phyloP scores from a whole-genome alignment of 108 stramenopile species.

The Chaetoceros tenuissimus region DNA sequence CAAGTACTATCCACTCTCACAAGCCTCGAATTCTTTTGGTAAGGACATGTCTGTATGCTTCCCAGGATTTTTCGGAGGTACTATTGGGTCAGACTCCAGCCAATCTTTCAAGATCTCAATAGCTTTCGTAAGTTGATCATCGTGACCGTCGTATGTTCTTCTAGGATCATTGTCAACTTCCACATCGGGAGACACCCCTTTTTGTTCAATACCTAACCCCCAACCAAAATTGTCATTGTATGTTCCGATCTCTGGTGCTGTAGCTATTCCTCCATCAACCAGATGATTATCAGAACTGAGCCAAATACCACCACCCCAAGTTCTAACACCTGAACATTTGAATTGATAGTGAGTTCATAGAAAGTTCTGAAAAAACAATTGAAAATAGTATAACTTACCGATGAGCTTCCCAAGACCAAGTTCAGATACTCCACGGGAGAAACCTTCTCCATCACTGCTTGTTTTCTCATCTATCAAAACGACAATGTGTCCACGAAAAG shows the following conservation, averaged over 20 bases:
- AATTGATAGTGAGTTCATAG: too few relatives aligned
- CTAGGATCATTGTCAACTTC: slow-evolving; percentile 71
- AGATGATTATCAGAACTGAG: slow-evolving; percentile 52
- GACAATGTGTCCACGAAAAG: slow-evolving; percentile 65
- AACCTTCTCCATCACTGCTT: slow-evolving; percentile 64
- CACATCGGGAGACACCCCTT: slow-evolving; percentile 62
- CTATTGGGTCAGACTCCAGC: slow-evolving; percentile 48
- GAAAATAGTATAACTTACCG: too few relatives aligned
- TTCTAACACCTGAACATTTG: too few relatives aligned
- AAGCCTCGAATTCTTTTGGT: too few relatives aligned
- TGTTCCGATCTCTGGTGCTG: slow-evolving; percentile 52
- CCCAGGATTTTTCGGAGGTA: slow-evolving; percentile 24
- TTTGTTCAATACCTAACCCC: slow-evolving; percentile 61
- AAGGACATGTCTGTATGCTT: slow-evolving; percentile 18
- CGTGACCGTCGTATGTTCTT: slow-evolving; percentile 36
- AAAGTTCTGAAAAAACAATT: too few relatives aligned
- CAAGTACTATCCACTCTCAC: too few relatives aligned
- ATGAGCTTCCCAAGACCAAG: slow-evolving; percentile 66
- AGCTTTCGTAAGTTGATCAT: slow-evolving; percentile 48
- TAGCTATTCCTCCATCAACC: slow-evolving; percentile 70
- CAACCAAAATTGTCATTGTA: slow-evolving; percentile 60
- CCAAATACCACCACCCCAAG: slow-evolving; percentile 81
- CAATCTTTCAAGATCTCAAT: slow-evolving; percentile 46
- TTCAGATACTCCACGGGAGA: slow-evolving; percentile 59
- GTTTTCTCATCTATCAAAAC: slow-evolving; percentile 69